phyloP scores from a whole-genome alignment of 306 rosid genomes.

The Clitoria ternatea region DNA sequence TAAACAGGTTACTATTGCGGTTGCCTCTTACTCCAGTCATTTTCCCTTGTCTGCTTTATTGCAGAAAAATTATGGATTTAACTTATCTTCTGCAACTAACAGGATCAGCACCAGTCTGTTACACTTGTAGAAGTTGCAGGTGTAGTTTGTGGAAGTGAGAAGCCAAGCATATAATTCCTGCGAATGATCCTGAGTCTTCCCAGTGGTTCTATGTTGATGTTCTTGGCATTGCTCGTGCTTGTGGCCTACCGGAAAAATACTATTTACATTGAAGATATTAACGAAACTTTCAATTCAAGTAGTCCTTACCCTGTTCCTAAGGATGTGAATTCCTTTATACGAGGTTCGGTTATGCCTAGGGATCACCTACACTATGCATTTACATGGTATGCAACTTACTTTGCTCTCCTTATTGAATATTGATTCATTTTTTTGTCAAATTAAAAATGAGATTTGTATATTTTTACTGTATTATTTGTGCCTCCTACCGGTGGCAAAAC shows the following conservation, averaged over 20 bases:
- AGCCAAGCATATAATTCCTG: constrained; percentile 93
- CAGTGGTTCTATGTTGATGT: constrained; percentile 97
- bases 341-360: constrained; percentile 83
- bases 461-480: no score
- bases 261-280: constrained; percentile 62
- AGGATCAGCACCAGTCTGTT: constrained; percentile 50
- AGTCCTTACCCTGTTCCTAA: constrained; percentile 86
- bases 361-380: constrained; percentile 88
- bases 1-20: constrained; percentile 49
- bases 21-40: constrained; percentile 21
- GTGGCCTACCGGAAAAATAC: constrained; percentile 74
- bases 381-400: constrained; percentile 61
- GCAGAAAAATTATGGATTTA: background rate
- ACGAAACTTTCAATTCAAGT: constrained; percentile 73
- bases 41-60: background rate
- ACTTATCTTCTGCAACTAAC: constrained; percentile 32
- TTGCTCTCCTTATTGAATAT: background rate
- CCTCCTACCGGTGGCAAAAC: no score
- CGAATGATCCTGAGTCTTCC: constrained; percentile 68
- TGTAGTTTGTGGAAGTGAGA: constrained; percentile 84
- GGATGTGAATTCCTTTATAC: constrained; percentile 74
- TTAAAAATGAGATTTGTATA: no score
- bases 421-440: background rate
- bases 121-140: constrained; percentile 64
- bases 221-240: constrained; percentile 65